Conservation (phyloP, 495 filamentous ascomycete genomes). For the Aspergillus haitiensis region DNA sequence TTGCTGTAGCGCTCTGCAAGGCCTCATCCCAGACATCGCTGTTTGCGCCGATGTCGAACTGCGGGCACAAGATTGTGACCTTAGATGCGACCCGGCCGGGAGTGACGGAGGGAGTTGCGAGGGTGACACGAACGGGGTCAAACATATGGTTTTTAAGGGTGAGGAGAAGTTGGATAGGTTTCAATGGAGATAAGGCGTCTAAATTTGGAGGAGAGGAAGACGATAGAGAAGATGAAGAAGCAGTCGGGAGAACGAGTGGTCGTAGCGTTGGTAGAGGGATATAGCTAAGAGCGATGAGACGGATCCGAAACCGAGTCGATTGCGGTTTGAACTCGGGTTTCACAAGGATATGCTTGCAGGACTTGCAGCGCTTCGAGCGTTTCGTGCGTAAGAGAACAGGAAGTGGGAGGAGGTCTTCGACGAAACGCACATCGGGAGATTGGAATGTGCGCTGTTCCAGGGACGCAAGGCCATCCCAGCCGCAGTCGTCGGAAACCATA, state of each 20-base stretch:
- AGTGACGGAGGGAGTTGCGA: conserved; percentile 80
- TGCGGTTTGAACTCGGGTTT: conserved; percentile 90
- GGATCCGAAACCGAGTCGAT: conserved; percentile 84
- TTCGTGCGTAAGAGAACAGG: conserved; percentile 84
- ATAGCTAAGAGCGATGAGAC: conserved; percentile 83
- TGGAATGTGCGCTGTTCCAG: conserved; percentile 52
- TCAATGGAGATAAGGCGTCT: conserved; percentile 59
- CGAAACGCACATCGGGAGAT: conserved; percentile 54
- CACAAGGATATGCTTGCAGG: conserved; percentile 91
- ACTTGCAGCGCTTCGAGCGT: conserved; percentile 85
- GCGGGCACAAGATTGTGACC: conserved; percentile 90
- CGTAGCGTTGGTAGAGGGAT: conserved; percentile 77
- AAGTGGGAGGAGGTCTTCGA: conserved; percentile 70
- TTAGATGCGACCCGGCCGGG: conserved; percentile 73
- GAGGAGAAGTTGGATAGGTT: conserved; percentile 77
- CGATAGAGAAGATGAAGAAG: conserved; percentile 27
- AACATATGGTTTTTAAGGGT: conserved; percentile 93
- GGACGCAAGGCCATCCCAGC: conserved; percentile 57
- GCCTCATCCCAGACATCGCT: conserved; percentile 97
- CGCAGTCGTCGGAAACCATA: conserved; percentile 44
- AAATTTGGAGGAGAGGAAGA: conserved; percentile 38
- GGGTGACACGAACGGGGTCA: conserved; percentile 79
- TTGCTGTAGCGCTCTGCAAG: conserved; percentile 50
- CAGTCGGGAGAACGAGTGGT: conserved; percentile 46
- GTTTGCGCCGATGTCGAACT: conserved; percentile 93